Evolutionary conservation across 352 stramenopile genomes (phyloP).

Genomic region (Phytophthora fragariae): DNA sequence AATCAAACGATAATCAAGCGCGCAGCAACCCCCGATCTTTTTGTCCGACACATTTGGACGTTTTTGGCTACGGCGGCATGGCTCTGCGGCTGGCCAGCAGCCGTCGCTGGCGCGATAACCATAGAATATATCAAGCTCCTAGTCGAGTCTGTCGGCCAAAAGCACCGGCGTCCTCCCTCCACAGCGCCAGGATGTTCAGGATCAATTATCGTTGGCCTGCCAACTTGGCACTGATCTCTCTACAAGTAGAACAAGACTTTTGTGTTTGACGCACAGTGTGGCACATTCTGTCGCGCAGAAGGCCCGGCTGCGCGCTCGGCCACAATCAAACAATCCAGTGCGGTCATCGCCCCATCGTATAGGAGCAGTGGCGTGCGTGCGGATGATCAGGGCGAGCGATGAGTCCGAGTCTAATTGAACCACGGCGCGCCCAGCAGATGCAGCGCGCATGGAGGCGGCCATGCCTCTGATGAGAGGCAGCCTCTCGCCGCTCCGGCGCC

Average conservation of each 20-base stretch:
- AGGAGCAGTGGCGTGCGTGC: constrained; percentile 41
- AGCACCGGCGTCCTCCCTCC: too few relatives aligned
- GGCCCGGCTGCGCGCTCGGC: constrained; percentile 1
- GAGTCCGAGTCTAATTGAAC: constrained; percentile 22
- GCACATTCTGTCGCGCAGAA: constrained; percentile 17
- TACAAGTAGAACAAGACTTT: too few relatives aligned
- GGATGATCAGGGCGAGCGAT: constrained; percentile 25
- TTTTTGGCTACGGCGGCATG: constrained; percentile 2
- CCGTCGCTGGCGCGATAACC: too few relatives aligned
- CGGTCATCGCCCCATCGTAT: constrained; percentile 47
- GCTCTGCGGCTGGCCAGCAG: neutral
- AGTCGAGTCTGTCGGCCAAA: too few relatives aligned
- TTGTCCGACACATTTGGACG: neutral
- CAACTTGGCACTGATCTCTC: too few relatives aligned
- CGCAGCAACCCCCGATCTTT: neutral
- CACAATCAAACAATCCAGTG: constrained; percentile 54
- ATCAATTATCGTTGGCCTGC: too few relatives aligned
- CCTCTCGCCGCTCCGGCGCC: too few relatives aligned
- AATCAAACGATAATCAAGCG: neutral
- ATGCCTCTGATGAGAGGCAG: too few relatives aligned
- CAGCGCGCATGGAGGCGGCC: neutral
- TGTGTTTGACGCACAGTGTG: too few relatives aligned
- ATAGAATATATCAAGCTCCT: too few relatives aligned
- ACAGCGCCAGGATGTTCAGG: too few relatives aligned
- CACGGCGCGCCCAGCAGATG: constrained; percentile 17